Percentiles rank a stretch among this genome's conserved stretches.
Conservation (phyloP, 2,329 filamentous ascomycete genomes). For the Exophiala spinifera region DNA sequence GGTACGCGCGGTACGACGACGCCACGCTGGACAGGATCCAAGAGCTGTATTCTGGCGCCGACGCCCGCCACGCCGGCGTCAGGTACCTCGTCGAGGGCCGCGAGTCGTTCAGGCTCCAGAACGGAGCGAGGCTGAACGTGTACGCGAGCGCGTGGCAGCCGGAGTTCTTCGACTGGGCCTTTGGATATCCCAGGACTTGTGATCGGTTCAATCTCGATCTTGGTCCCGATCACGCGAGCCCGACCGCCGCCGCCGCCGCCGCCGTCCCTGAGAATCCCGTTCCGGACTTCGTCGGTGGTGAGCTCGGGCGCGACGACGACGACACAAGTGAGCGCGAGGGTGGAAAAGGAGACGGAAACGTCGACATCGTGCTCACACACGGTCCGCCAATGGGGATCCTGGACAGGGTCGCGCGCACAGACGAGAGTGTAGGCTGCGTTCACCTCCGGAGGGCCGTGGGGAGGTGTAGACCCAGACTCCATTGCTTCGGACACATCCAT, state of each 20-base stretch:
- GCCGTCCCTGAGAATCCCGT: conserved; percentile 37
- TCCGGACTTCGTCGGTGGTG: conserved; percentile 36
- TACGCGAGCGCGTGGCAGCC: conserved; percentile 57
- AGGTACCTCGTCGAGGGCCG: conserved; percentile 56
- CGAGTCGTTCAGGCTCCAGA: conserved; percentile 45
- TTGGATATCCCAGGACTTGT: conserved; percentile 49
- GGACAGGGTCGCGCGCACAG: conserved; percentile 39
- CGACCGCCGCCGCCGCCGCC: no score
- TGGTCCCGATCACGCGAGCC: no score
- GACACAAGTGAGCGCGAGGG: conserved; percentile 10
- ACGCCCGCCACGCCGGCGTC: conserved; percentile 47
- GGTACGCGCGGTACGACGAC: conserved; percentile 26
- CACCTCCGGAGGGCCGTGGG: conserved; percentile 52
- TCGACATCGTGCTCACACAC: conserved; percentile 61
- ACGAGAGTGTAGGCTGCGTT: conserved; percentile 52
- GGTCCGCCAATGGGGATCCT: conserved; percentile 54
- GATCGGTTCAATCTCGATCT: conserved; percentile 53
- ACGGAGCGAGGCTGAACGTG: conserved; percentile 50
- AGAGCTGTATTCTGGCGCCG: conserved; percentile 47
- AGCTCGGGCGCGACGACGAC: no score
- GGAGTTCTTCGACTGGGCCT: conserved; percentile 56
- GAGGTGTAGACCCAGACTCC: conserved; percentile 52
- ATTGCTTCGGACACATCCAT: conserved; percentile 50
- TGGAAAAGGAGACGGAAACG: conserved; percentile 42
- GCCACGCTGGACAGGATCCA: conserved; percentile 35